Conservation (phyloP, 2,329 filamentous ascomycete genomes). For the Penicillium sp. region DNA sequence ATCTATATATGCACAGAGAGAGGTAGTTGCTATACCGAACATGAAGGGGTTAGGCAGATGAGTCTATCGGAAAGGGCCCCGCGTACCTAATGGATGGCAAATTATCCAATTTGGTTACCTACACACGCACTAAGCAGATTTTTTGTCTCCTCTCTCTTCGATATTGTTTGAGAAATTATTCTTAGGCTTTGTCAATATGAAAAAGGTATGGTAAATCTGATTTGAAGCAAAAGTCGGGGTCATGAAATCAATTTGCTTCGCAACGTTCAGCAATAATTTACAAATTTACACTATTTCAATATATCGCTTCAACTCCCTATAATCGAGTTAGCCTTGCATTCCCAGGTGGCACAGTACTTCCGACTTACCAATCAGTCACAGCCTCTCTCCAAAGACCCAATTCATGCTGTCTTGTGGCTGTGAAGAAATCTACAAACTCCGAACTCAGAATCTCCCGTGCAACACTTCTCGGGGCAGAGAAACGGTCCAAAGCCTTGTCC, state of each 20-base stretch:
- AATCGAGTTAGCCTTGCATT: constrained; percentile 5
- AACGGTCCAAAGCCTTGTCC: constrained; percentile 69
- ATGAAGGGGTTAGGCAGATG: background rate
- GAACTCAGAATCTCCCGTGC: constrained; percentile 84
- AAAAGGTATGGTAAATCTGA: background rate
- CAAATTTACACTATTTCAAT: constrained; percentile 57
- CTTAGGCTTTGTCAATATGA: too few species aligned
- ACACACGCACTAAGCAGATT: background rate
- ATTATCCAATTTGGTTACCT: background rate
- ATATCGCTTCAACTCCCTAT: constrained; percentile 64
- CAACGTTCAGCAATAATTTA: background rate
- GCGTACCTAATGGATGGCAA: background rate
- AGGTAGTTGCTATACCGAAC: background rate
- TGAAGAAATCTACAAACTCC: constrained; percentile 89
- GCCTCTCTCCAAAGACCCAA: constrained; percentile 82
- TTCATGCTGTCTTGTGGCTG: constrained; percentile 86
- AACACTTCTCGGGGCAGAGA: constrained; percentile 68
- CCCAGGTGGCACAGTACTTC: background rate
- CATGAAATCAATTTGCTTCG: background rate
- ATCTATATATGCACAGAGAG: background rate
- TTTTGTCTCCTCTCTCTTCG: background rate
- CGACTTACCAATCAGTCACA: constrained; percentile 81
- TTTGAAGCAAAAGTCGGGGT: background rate
- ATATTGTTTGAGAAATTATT: background rate
- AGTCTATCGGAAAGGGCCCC: background rate